phyloP scores from a whole-genome alignment of 176 grass and related monocot genomes.

The Carex cristatella region DNA sequence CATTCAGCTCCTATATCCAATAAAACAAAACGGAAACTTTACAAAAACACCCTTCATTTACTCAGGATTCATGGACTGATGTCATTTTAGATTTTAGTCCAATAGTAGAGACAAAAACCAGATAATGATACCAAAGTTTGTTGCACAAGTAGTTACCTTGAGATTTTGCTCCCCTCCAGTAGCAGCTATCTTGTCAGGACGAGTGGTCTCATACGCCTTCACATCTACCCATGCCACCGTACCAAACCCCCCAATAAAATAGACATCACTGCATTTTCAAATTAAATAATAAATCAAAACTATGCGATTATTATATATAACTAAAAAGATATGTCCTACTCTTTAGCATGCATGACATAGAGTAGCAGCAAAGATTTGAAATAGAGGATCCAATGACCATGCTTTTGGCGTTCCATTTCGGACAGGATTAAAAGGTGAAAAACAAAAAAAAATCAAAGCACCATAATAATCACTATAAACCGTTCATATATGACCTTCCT shows the following conservation, averaged over 20 bases:
- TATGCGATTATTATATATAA: background rate
- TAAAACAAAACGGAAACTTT: background rate
- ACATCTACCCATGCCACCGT: conserved; percentile 97
- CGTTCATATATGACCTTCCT: background rate
- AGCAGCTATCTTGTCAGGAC: conserved; percentile 92
- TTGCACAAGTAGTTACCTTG: conserved; percentile 44
- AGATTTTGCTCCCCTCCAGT: conserved; percentile 80
- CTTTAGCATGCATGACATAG: background rate
- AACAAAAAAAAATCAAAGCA: background rate
- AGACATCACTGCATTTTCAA: conserved; percentile 60
- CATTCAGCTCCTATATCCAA: conserved; percentile 74
- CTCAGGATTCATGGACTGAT: too few species aligned
- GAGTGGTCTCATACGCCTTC: conserved; percentile 71
- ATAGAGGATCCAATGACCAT: background rate
- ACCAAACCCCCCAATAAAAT: conserved; percentile 98
- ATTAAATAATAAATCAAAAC: background rate
- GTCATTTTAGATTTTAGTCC: background rate
- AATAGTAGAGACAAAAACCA: background rate
- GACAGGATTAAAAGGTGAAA: background rate
- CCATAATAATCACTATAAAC: background rate
- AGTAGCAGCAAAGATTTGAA: background rate
- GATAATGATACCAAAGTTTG: background rate
- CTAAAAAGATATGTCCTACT: background rate
- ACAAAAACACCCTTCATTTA: background rate
- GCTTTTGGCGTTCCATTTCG: background rate